phyloP scores from a whole-genome alignment of 176 grass and related monocot species.

The Phoenix roebelenii region DNA sequence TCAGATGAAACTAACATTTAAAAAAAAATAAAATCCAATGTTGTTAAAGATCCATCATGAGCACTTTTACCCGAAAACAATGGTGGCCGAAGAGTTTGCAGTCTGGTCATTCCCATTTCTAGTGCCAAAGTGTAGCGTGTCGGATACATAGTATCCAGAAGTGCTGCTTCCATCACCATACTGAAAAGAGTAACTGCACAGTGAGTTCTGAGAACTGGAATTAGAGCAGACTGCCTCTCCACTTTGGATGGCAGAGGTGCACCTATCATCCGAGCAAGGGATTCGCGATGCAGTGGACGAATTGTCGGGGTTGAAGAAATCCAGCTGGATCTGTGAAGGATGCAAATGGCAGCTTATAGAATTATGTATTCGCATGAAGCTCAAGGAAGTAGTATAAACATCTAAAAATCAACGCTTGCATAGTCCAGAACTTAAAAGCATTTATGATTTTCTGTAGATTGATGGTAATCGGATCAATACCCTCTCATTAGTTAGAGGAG shows the following conservation, averaged over 20 bases:
- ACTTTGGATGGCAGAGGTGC: constrained; percentile 59
- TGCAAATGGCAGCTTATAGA: constrained; percentile 1
- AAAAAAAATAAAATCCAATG: neutral
- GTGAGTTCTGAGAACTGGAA: constrained; percentile 27
- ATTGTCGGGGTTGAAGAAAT: constrained; percentile 57
- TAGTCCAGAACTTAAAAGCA: no score
- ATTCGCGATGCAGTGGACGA: constrained; percentile 62
- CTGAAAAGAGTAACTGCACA: constrained; percentile 77
- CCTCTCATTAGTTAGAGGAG: neutral
- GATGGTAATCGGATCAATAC: no score
- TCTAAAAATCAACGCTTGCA: no score
- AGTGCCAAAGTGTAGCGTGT: constrained; percentile 65
- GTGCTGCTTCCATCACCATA: constrained; percentile 95
- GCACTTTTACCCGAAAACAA: constrained; percentile 76
- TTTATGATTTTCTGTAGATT: no score
- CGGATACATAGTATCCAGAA: constrained; percentile 83
- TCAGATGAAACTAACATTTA: no score
- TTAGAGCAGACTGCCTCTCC: constrained; percentile 67
- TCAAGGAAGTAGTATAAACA: neutral
- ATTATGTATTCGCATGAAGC: no score
- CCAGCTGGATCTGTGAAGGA: constrained; percentile 57
- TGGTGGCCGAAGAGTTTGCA: constrained; percentile 72
- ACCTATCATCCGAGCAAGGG: constrained; percentile 64
- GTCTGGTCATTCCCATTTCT: constrained; percentile 55
- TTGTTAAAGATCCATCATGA: neutral